A percentile compares a stretch with the other conserved stretches of the same genome.
These are phyloP conservation scores for Phytopythium helicoides DNA, from an alignment of 352 stramenopile genomes.

Conservation along the genomic window DNA sequence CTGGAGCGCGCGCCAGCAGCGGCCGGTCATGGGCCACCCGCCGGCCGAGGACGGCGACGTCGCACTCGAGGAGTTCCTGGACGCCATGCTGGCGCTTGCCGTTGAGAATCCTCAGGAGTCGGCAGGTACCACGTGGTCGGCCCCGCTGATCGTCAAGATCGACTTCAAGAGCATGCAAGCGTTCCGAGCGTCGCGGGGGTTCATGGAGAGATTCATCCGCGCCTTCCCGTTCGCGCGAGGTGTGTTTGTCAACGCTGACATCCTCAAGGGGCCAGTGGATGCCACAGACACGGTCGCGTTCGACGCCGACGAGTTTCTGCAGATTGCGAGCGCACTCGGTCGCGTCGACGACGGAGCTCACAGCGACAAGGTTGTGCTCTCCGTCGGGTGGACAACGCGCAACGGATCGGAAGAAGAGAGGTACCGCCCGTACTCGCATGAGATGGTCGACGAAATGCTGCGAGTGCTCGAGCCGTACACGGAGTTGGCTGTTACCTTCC, in stretches of 20 bases:
- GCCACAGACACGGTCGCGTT: constrained; percentile 31
- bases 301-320: constrained; percentile 44
- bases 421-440: constrained; percentile 39
- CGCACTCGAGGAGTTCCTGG: constrained; percentile 39
- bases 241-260: constrained; percentile 73
- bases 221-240: constrained; percentile 46
- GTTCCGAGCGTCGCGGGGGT: constrained; percentile 31
- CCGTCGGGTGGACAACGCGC: constrained; percentile 66
- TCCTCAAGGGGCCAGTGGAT: constrained; percentile 53
- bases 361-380: constrained; percentile 65
- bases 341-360: constrained; percentile 22
- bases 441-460: constrained; percentile 66
- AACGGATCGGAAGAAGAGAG: constrained; percentile 54
- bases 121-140: constrained; percentile 5
- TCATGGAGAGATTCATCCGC: constrained; percentile 32
- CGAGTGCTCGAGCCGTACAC: constrained; percentile 33
- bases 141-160: constrained; percentile 65
- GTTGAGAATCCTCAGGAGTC: constrained; percentile 10
- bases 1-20: constrained; percentile 48
- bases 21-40: constrained; percentile 64
- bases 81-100: constrained; percentile 40
- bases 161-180: constrained; percentile 68
- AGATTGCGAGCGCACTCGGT: constrained; percentile 30
- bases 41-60: constrained; percentile 55
- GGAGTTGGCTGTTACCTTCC: constrained; percentile 60